These are phyloP conservation scores for Rosellinia necatrix DNA, from an alignment of 2,329 filamentous ascomycete genomes.

Conservation along the genomic window DNA sequence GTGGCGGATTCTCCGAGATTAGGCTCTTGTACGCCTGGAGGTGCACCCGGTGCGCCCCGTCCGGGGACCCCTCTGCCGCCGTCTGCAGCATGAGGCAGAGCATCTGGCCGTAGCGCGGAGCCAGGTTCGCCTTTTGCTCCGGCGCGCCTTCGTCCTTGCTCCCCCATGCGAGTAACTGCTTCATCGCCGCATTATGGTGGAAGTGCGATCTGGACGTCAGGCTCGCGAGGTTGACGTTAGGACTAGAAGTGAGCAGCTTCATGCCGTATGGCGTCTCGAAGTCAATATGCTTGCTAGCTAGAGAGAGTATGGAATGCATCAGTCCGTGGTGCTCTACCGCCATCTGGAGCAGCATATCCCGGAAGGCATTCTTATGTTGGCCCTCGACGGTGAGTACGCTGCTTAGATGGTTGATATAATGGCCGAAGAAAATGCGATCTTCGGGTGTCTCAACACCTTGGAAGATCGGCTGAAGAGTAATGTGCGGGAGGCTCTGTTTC, in stretches of 20 bases:
- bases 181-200: constrained; percentile 61
- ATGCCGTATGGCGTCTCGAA: constrained; percentile 60
- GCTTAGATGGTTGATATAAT: constrained; percentile 81
- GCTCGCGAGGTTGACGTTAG: constrained; percentile 51
- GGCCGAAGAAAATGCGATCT: constrained; percentile 79
- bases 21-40: constrained; percentile 76
- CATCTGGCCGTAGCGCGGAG: constrained; percentile 66
- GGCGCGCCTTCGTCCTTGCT: constrained; percentile 46
- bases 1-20: constrained; percentile 64
- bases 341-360: constrained; percentile 80
- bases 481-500: constrained; percentile 54
- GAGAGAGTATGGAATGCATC: constrained; percentile 87
- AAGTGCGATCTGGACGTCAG: constrained; percentile 58
- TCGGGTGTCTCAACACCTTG: constrained; percentile 79
- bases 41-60: constrained; percentile 78
- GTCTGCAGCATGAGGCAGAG: constrained; percentile 64
- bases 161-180: constrained; percentile 54
- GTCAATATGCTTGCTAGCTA: constrained; percentile 79
- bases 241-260: constrained; percentile 56
- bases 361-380: constrained; percentile 82
- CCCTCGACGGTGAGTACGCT: constrained; percentile 81
- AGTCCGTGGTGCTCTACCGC: constrained; percentile 78
- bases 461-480: constrained; percentile 70
- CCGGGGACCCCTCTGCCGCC: constrained; percentile 58
- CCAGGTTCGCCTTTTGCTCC: constrained; percentile 52